Base-by-base conservation (phyloP, 2,329 filamentous ascomycete genomes). In the Fusarium succisae region DNA sequence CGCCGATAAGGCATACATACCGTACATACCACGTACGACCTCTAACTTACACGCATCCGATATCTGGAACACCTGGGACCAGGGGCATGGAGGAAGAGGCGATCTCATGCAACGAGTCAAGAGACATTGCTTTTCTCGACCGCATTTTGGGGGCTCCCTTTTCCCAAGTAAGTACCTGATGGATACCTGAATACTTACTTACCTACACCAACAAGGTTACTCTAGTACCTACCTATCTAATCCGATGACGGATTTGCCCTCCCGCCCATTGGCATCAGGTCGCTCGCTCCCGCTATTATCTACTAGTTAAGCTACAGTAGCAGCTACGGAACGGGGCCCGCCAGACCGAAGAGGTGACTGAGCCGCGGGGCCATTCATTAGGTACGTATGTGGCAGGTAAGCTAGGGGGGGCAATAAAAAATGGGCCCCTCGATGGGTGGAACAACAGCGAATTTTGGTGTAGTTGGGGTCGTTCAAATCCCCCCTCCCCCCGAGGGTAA, bases 261-360 rank as follows among this genome's bases (percentile, higher is more conserved):
- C 71, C 63, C 71, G 63, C 71, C 63, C 26, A 47, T 47, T 28
- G 18, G 18, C 24, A 28, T 47, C 18, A 28, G 18, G 24, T 28
- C 24, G 32, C 63, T 28, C 24, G 37, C 63, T 63, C 71, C 71
- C 67, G 67, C 67, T 60, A 74, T 54, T 35, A 17, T 35, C 24
- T 20, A 35, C 32, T 15, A 28, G 28, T 28, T 28, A 35, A 35
- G 45, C 45, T 50, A 30, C 45, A n/a, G 20, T 30, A 30, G 47
- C 28, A 50, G 54, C 63, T 69, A 72, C 72, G 72, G 72, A 60
- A 72, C 39, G 35, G 63, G 72, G 59, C 59, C 72, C 72, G 72
- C 64, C 47, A 70, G 54, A 69, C 71, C 71, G 55, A 66, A 67
- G 65, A 69, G 60, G 60, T n/a, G 37, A 24, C 20, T 30, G 37